Evolutionary conservation across 2,329 filamentous ascomycete species (phyloP).

Genomic region (Curvularia spicifera): DNA sequence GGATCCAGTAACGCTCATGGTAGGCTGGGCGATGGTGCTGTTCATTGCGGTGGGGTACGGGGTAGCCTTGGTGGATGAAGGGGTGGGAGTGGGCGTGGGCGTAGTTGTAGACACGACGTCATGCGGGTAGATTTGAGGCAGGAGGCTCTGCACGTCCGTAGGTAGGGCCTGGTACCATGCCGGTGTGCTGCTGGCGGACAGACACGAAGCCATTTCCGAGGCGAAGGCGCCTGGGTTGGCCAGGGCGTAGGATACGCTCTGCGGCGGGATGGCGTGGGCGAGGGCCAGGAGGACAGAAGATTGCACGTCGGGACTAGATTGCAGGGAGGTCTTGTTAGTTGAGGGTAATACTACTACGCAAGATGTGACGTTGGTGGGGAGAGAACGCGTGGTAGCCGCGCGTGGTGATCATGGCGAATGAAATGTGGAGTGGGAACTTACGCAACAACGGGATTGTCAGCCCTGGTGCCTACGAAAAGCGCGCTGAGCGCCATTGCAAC

Average conservation of each 20-base stretch:
- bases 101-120: constrained; percentile 27
- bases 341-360: not conserved
- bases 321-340: constrained; percentile 18
- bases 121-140: constrained; percentile 47
- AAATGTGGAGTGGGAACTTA: constrained; percentile 23
- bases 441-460: constrained; percentile 33
- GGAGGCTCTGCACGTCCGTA: constrained; percentile 53
- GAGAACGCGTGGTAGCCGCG: constrained; percentile 6
- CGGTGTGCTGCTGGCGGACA: constrained; percentile 53
- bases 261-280: constrained; percentile 54
- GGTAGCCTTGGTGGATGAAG: not conserved
- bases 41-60: constrained; percentile 14
- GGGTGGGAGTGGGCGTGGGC: constrained; percentile 23
- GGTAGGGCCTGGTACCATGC: constrained; percentile 56
- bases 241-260: constrained; percentile 49
- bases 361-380: not conserved
- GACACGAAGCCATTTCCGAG: constrained; percentile 51
- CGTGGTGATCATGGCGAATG: constrained; percentile 1
- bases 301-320: constrained; percentile 32
- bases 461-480: constrained; percentile 37
- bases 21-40: constrained; percentile 12
- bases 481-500: constrained; percentile 37
- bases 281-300: constrained; percentile 53
- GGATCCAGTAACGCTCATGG: constrained; percentile 19
- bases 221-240: constrained; percentile 53